A percentile compares a stretch with the other conserved stretches of the same genome.
These are phyloP conservation scores for Sugiyamaella marilandica DNA, from an alignment of 805 yeast genomes.

Conservation along the genomic window DNA sequence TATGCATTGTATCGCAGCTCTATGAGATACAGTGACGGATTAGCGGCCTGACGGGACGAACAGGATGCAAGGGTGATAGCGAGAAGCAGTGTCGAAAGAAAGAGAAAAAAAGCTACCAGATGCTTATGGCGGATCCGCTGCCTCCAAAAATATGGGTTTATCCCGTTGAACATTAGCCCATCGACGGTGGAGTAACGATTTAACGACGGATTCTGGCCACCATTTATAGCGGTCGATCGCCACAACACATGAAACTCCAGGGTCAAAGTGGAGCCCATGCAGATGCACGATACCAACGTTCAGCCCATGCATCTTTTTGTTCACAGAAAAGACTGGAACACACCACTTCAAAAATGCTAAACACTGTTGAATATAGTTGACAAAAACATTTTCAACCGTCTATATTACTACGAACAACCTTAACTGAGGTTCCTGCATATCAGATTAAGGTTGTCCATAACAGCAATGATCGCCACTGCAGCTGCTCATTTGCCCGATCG, in stretches of 20 bases:
- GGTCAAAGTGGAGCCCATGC: neutral
- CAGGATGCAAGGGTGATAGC: slow-evolving; percentile 20
- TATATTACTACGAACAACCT: no score
- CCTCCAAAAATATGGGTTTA: slow-evolving; percentile 6
- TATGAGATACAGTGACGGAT: slow-evolving; percentile 18
- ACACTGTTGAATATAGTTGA: no score
- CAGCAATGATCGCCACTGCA: neutral
- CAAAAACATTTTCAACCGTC: no score
- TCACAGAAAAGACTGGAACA: no score
- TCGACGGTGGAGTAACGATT: neutral
- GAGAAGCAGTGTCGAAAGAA: slow-evolving; percentile 14
- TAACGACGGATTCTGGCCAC: neutral
- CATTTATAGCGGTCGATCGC: neutral
- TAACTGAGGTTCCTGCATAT: slow-evolving; percentile 1
- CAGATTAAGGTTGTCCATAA: neutral
- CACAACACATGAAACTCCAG: neutral
- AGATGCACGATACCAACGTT: neutral
- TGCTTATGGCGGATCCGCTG: slow-evolving; percentile 18
- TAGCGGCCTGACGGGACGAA: slow-evolving; percentile 11
- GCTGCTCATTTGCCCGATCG: neutral
- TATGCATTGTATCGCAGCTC: slow-evolving; percentile 16
- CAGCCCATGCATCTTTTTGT: neutral
- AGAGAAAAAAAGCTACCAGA: slow-evolving; percentile 18
- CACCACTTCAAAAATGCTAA: no score
- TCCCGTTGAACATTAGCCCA: neutral